Percentiles rank a stretch among this genome's conserved stretches.
Conservation (phyloP, 202 grass and related monocot species). For the Carex arenaria region DNA sequence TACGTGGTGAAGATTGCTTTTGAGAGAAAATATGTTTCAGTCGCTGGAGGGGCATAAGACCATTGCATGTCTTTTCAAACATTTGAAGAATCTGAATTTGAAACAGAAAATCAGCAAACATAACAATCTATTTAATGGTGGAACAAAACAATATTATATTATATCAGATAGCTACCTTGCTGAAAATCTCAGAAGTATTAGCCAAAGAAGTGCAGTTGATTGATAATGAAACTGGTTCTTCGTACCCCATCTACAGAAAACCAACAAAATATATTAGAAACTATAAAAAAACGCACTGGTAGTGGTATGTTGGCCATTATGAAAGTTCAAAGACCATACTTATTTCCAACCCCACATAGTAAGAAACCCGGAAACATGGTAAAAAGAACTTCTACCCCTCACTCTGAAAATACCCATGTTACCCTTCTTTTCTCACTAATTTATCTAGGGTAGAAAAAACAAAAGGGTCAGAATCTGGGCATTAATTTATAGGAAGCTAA, state of each 20-base stretch:
- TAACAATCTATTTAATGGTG: background rate
- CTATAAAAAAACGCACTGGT: background rate
- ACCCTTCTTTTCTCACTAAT: background rate
- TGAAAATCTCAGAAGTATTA: constrained; percentile 73
- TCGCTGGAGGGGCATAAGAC: constrained; percentile 60
- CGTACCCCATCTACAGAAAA: constrained; percentile 43
- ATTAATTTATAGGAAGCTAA: background rate
- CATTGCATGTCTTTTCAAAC: constrained; percentile 40
- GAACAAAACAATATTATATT: constrained; percentile 12
- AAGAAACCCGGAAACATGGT: background rate
- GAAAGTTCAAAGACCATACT: background rate
- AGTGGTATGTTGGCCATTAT: background rate
- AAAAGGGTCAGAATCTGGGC: background rate
- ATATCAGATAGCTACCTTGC: constrained; percentile 43
- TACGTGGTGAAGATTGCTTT: constrained; percentile 47
- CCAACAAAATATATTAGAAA: constrained; percentile 12
- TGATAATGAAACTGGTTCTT: constrained; percentile 53
- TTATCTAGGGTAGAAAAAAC: background rate
- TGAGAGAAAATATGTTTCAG: constrained; percentile 63
- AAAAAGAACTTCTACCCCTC: background rate
- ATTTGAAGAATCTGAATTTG: constrained; percentile 66
- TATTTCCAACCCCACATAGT: background rate
- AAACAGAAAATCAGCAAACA: constrained; percentile 24
- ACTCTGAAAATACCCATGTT: background rate
- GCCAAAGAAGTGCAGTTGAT: constrained; percentile 85